Conservation (phyloP, 2,329 filamentous ascomycete genomes). For the Colletotrichum camelliae region DNA sequence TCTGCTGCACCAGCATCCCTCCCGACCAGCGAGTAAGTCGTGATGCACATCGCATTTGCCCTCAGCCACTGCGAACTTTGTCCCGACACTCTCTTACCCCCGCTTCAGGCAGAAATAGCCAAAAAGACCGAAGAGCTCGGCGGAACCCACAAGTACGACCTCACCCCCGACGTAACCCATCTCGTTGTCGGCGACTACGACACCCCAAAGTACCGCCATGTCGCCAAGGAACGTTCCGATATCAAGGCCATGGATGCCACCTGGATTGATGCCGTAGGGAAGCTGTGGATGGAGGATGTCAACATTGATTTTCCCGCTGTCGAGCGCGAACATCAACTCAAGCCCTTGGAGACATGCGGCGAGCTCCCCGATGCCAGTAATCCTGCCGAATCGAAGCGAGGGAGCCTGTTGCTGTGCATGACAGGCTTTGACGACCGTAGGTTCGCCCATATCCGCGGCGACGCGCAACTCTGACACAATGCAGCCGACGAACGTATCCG, state of each 20-base stretch:
- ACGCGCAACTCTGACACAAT: background rate
- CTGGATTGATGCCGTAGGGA: constrained; percentile 83
- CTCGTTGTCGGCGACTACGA: constrained; percentile 88
- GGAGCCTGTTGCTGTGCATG: constrained; percentile 56
- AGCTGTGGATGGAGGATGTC: constrained; percentile 80
- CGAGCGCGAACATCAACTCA: constrained; percentile 70
- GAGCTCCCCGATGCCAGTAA: constrained; percentile 29
- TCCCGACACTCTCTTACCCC: background rate
- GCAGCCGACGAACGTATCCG: constrained; percentile 69
- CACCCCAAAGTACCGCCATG: constrained; percentile 94
- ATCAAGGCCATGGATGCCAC: constrained; percentile 81
- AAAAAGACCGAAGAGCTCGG: constrained; percentile 79
- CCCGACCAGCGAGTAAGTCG: constrained; percentile 75
- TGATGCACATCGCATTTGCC: background rate
- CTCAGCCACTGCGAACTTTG: background rate
- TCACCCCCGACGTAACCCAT: constrained; percentile 96
- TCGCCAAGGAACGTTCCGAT: constrained; percentile 86
- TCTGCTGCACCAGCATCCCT: constrained; percentile 88
- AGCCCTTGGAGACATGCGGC: constrained; percentile 63
- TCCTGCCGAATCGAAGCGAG: constrained; percentile 37
- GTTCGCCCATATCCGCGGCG: constrained; percentile 15
- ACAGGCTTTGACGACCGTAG: constrained; percentile 61
- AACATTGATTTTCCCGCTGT: constrained; percentile 75
- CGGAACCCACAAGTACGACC: constrained; percentile 84
- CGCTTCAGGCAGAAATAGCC: constrained; percentile 57